A percentile compares a stretch with the other conserved stretches of the same genome.
phyloP scores from a whole-genome alignment of 2,329 filamentous ascomycete genomes.

The Ophiosphaerella narmari region DNA sequence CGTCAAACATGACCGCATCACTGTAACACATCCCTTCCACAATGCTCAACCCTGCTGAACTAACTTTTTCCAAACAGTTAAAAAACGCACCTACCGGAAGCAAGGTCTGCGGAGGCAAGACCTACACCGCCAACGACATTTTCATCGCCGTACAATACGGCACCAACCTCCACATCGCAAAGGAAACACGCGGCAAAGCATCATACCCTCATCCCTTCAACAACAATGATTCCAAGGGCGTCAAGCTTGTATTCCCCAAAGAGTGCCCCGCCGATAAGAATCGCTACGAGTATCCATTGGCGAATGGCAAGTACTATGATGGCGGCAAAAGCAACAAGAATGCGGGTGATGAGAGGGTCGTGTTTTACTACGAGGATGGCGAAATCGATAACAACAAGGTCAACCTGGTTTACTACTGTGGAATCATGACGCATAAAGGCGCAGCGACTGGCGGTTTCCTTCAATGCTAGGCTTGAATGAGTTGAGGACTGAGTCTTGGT shows the following conservation, averaged over 20 bases:
- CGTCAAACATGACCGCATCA: neutral
- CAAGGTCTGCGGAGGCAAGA: neutral
- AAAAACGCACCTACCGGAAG: neutral
- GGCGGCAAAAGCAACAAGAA: neutral
- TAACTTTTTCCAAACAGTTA: neutral
- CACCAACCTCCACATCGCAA: neutral
- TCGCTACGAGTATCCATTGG: neutral
- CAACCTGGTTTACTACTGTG: neutral
- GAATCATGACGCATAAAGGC: neutral
- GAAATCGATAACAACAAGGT: neutral
- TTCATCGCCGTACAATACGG: neutral
- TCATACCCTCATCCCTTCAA: neutral
- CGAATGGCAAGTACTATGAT: neutral
- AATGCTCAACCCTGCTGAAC: neutral
- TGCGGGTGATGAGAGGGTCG: neutral
- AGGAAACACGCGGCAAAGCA: neutral
- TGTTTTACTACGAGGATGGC: neutral
- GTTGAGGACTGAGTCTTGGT: too few species aligned
- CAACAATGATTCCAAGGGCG: neutral
- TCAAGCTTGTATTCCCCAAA: neutral
- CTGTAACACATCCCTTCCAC: neutral
- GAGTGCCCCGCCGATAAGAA: neutral
- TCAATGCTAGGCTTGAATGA: neutral
- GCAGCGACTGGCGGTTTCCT: neutral
- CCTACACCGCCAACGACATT: neutral